Evolutionary conservation across 495 filamentous ascomycete genomes (phyloP).

Genomic region (Copromyces sp.): DNA sequence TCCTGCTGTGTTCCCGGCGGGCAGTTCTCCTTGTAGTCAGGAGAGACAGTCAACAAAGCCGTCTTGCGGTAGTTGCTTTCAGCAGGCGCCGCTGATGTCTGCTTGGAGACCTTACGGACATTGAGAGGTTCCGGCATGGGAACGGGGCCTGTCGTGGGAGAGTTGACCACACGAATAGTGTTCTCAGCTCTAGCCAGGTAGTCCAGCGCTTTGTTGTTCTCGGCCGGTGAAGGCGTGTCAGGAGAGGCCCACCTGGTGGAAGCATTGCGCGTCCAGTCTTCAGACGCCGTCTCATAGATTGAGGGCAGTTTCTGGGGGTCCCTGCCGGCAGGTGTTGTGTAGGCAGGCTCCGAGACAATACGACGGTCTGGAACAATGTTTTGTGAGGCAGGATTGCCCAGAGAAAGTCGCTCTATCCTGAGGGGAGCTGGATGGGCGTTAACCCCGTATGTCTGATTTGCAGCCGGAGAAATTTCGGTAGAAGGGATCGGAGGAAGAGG

Average conservation of each 20-base stretch:
- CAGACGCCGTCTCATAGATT: slow-evolving; percentile 37
- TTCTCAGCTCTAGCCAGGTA: slow-evolving; percentile 27
- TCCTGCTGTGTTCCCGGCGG: slow-evolving; percentile 4
- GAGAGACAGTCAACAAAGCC: not conserved
- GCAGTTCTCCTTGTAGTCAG: not conserved
- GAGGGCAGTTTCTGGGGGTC: slow-evolving; percentile 37
- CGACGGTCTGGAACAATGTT: slow-evolving; percentile 10
- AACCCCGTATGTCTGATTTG: slow-evolving; percentile 10
- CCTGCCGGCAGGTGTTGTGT: slow-evolving; percentile 22
- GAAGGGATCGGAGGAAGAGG: slow-evolving; percentile 45
- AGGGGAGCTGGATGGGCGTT: slow-evolving; percentile 8
- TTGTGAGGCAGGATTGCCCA: not conserved
- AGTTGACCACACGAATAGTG: slow-evolving; percentile 42
- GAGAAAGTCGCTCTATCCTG: slow-evolving; percentile 5
- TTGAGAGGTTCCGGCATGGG: slow-evolving; percentile 36
- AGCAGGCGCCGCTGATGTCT: not conserved
- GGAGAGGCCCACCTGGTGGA: slow-evolving; percentile 18
- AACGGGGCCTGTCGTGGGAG: slow-evolving; percentile 17
- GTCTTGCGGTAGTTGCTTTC: not conserved
- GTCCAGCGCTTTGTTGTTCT: slow-evolving; percentile 24
- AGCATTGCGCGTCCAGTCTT: slow-evolving; percentile 17
- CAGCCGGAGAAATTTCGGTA: slow-evolving; percentile 4
- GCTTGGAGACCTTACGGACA: slow-evolving; percentile 36
- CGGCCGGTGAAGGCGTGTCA: slow-evolving; percentile 22
- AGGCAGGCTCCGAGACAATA: slow-evolving; percentile 46